These are phyloP conservation scores for Fraxinus paxiana DNA, from an alignment of 305 asterid species.

Conservation along the genomic window DNA sequence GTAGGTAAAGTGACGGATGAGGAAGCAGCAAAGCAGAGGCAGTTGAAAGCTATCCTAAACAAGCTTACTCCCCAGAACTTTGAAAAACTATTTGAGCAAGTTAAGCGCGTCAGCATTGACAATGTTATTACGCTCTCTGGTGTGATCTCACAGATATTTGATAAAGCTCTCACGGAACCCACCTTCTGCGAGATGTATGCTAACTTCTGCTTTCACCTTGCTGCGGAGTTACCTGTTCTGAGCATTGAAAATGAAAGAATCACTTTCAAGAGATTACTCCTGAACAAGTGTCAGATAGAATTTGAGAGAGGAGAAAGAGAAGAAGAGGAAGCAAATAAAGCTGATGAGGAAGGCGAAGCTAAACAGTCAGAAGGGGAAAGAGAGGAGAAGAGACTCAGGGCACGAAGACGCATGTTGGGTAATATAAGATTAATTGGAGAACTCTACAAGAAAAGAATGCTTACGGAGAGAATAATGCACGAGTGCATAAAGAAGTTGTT, in stretches of 20 bases:
- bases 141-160: conserved; percentile 52
- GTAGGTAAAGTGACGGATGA: conserved; percentile 46
- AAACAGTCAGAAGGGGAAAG: conserved; percentile 44
- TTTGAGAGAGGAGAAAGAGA: conserved; percentile 55
- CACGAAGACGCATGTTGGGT: conserved; percentile 47
- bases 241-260: conserved; percentile 34
- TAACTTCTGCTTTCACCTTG: conserved; percentile 38
- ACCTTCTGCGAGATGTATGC: conserved; percentile 59
- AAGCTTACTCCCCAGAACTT: conserved; percentile 55
- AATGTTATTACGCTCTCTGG: conserved; percentile 37
- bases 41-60: conserved; percentile 41
- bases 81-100: conserved; percentile 48
- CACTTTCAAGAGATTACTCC: conserved; percentile 45
- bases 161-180: conserved; percentile 51
- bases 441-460: conserved; percentile 49
- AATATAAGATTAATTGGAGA: conserved; percentile 53
- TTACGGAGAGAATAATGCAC: conserved; percentile 57
- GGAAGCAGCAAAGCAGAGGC: conserved; percentile 51
- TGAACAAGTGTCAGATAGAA: conserved; percentile 54
- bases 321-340: conserved; percentile 43
- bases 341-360: conserved; percentile 42
- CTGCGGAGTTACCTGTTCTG: conserved; percentile 41
- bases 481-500: conserved; percentile 43
- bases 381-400: conserved; percentile 44
- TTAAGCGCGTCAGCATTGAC: conserved; percentile 47